phyloP scores from a whole-genome alignment of 176 grass and related monocot species.

The Thalia dealbata region DNA sequence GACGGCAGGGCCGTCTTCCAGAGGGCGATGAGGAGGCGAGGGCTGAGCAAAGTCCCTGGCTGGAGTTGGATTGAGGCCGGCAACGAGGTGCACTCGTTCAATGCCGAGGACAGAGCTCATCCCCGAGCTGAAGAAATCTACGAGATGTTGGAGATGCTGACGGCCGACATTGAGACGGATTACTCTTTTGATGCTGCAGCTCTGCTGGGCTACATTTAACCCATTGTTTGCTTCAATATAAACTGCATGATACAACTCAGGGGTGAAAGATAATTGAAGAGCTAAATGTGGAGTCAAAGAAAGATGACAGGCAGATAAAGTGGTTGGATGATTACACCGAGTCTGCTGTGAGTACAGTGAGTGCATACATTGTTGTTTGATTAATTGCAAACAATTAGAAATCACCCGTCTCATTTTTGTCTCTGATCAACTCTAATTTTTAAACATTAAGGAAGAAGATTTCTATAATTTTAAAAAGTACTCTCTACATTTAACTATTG shows the following conservation, averaged over 20 bases:
- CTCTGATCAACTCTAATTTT: too few relatives aligned
- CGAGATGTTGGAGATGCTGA: slow-evolving; percentile 30
- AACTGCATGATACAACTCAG: too few relatives aligned
- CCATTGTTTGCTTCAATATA: too few relatives aligned
- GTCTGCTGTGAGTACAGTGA: neutral
- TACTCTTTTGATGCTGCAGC: slow-evolving; percentile 14
- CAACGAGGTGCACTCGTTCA: slow-evolving; percentile 53
- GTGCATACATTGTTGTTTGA: too few relatives aligned
- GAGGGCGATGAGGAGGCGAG: slow-evolving; percentile 46
- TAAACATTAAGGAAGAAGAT: too few relatives aligned
- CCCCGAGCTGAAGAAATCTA: slow-evolving; percentile 32
- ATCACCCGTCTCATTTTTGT: too few relatives aligned
- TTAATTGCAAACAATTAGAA: too few relatives aligned
- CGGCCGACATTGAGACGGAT: slow-evolving; percentile 17
- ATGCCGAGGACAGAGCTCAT: slow-evolving; percentile 48
- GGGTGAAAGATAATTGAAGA: neutral
- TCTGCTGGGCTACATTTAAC: too few relatives aligned
- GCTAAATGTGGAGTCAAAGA: neutral
- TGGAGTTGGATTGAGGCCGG: slow-evolving; percentile 74
- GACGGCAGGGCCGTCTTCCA: slow-evolving; percentile 41
- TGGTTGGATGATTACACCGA: neutral
- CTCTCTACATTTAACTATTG: too few relatives aligned
- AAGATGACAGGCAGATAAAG: neutral
- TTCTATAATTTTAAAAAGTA: too few relatives aligned
- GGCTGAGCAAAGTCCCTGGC: slow-evolving; percentile 57